phyloP scores from a whole-genome alignment of 768 basidiomycete genomes.

The Leccinum rimulosum region DNA sequence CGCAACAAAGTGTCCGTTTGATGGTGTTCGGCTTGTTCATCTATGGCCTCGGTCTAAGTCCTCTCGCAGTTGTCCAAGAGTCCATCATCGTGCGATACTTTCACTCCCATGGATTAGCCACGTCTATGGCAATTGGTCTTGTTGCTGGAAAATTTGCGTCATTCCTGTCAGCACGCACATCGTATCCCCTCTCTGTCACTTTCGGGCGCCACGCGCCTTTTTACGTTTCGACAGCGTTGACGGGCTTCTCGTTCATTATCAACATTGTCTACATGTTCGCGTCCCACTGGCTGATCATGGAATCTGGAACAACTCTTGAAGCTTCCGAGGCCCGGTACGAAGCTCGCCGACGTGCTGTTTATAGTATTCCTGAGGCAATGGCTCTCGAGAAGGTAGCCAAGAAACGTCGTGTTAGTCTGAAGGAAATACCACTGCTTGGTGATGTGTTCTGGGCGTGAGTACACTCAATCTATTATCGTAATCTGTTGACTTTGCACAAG shows the following conservation, averaged over 20 bases:
- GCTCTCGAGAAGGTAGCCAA: slow-evolving; percentile 64
- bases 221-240: slow-evolving; percentile 61
- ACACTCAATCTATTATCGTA: not conserved
- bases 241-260: slow-evolving; percentile 62
- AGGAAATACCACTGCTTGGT: slow-evolving; percentile 62
- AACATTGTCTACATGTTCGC: slow-evolving; percentile 66
- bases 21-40: slow-evolving; percentile 78
- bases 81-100: slow-evolving; percentile 84
- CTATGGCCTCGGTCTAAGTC: slow-evolving; percentile 77
- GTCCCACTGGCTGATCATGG: slow-evolving; percentile 63
- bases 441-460: slow-evolving; percentile 78
- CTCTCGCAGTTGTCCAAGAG: slow-evolving; percentile 80
- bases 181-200: slow-evolving; percentile 68
- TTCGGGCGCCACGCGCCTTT: slow-evolving; percentile 75
- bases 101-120: slow-evolving; percentile 68
- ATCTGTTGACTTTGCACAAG: slow-evolving; percentile 33
- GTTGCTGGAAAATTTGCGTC: slow-evolving; percentile 78
- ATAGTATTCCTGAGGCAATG: slow-evolving; percentile 53
- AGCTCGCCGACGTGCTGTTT: slow-evolving; percentile 44
- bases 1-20: slow-evolving; percentile 53
- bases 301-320: slow-evolving; percentile 61
- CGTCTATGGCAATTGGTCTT: slow-evolving; percentile 80
- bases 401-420: slow-evolving; percentile 59
- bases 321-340: slow-evolving; percentile 59
- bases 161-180: slow-evolving; percentile 71